Conservation (phyloP, 768 basidiomycete genomes). For the Rhizopogon sp. region DNA sequence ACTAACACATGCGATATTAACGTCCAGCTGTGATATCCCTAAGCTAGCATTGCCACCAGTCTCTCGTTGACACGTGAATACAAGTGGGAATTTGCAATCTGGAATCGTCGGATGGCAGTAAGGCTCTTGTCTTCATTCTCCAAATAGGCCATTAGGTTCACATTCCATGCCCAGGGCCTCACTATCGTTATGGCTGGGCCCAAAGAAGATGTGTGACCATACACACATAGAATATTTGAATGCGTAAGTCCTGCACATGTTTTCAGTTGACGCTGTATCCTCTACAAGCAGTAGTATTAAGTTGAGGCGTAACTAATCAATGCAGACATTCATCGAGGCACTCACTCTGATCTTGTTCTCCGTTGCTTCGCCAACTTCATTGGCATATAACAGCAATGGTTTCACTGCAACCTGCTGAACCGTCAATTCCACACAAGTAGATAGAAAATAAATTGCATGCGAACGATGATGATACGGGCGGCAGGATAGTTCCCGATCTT, state of each 20-base stretch:
- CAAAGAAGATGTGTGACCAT: conserved; percentile 13
- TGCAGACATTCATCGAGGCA: neutral
- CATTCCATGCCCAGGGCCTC: conserved; percentile 16
- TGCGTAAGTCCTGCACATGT: conserved; percentile 16
- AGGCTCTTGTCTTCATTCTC: conserved; percentile 1
- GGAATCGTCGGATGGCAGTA: conserved; percentile 6
- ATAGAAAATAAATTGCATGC: neutral
- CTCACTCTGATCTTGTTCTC: neutral
- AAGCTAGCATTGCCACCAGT: neutral
- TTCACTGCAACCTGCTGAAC: neutral
- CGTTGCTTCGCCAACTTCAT: neutral
- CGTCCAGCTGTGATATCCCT: neutral
- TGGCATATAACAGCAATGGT: neutral
- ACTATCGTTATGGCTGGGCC: conserved; percentile 17
- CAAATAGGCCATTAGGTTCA: conserved; percentile 9
- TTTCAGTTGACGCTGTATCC: conserved; percentile 13
- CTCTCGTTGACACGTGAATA: neutral
- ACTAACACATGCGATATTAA: neutral
- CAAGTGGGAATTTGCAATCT: conserved; percentile 8
- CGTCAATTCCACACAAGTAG: neutral
- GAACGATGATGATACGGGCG: neutral
- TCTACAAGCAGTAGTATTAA: neutral
- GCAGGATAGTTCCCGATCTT: no score
- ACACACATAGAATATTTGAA: conserved; percentile 14
- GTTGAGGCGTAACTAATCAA: neutral